phyloP scores from a whole-genome alignment of 371 early-diverging fungal species.

The Chytridium lagenaria region DNA sequence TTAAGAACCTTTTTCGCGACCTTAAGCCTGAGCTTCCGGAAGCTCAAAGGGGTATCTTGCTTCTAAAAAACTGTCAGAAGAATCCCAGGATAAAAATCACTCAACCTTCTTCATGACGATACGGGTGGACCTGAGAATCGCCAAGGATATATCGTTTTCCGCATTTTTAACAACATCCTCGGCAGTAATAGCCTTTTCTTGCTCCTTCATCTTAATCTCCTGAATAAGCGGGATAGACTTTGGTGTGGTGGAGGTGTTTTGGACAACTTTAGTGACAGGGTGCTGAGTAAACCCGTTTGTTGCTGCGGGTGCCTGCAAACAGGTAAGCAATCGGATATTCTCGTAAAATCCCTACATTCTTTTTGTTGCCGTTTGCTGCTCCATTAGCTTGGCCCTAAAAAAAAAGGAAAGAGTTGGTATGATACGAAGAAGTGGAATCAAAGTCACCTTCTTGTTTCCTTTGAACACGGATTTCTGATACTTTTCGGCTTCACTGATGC shows the following conservation, averaged over 20 bases:
- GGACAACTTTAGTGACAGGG: conserved; percentile 1
- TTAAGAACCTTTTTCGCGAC: conserved; percentile 22
- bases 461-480: conserved; percentile 68
- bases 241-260: conserved; percentile 34
- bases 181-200: conserved; percentile 8
- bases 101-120: conserved; percentile 2
- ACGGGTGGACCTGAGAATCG: not conserved
- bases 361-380: no score
- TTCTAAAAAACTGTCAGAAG: not conserved
- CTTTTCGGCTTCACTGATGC: conserved; percentile 92
- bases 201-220: conserved; percentile 43
- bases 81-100: not conserved
- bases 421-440: no score
- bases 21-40: not conserved
- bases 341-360: no score
- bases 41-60: not conserved
- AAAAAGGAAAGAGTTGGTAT: no score
- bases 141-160: not conserved
- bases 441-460: conserved; percentile 50
- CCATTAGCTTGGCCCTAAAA: no score
- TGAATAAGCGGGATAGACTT: conserved; percentile 40
- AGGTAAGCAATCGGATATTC: no score
- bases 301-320: conserved; percentile 24
- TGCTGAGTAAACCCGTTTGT: conserved; percentile 3
- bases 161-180: not conserved